Conservation (phyloP, 495 filamentous ascomycete genomes). For the Trichoderma gamsii region DNA sequence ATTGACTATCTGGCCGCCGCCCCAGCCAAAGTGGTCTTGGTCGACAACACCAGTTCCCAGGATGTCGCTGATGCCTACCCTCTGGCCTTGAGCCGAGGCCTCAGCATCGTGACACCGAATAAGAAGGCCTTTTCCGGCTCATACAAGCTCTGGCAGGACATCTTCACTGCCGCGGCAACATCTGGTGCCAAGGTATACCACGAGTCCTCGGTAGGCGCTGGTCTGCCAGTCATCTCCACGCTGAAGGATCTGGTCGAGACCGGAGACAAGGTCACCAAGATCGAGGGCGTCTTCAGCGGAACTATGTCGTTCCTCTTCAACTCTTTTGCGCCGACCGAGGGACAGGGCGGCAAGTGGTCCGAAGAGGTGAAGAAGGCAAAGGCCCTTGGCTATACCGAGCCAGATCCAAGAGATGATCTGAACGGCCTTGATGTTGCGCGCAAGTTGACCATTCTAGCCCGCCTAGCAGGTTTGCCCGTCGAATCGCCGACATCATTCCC, state of each 20-base stretch:
- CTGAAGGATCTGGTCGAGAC: conserved; percentile 84
- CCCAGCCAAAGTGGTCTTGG: conserved; percentile 67
- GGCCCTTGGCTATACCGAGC: conserved; percentile 93
- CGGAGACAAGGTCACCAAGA: conserved; percentile 77
- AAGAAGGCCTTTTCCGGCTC: conserved; percentile 90
- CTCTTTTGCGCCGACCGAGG: conserved; percentile 73
- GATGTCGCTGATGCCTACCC: conserved; percentile 76
- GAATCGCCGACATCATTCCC: conserved; percentile 77
- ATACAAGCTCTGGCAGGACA: conserved; percentile 71
- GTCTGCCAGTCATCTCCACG: conserved; percentile 85
- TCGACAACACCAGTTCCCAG: conserved; percentile 91
- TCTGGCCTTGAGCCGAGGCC: conserved; percentile 64
- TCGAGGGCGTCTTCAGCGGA: conserved; percentile 94
- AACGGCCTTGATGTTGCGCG: conserved; percentile 94
- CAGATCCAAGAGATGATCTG: conserved; percentile 90
- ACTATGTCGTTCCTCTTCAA: conserved; percentile 98
- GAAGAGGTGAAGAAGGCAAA: conserved; percentile 84
- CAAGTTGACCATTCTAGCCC: conserved; percentile 91
- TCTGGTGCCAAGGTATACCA: conserved; percentile 78
- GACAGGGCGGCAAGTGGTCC: conserved; percentile 69
- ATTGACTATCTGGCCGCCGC: conserved; percentile 62
- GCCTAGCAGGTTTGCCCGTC: conserved; percentile 71
- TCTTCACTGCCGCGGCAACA: conserved; percentile 58
- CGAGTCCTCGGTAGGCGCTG: conserved; percentile 87
- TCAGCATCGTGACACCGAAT: conserved; percentile 91